Evolutionary conservation across 306 rosid genomes (phyloP), one percentile per base, ranked within the genome.

Genomic region (Argentina anserina): DNA sequence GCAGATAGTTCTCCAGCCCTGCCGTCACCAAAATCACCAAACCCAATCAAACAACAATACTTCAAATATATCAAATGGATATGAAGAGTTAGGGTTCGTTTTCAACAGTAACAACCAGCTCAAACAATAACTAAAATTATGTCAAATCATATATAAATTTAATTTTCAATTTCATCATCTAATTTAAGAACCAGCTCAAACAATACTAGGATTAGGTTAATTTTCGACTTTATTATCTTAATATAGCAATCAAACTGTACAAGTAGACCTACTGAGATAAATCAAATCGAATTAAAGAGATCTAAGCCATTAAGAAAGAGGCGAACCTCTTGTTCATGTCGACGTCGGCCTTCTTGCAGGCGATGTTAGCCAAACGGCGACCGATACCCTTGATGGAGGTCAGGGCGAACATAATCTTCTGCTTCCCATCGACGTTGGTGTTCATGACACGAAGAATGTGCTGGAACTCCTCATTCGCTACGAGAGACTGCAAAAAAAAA

Each of bases 301-400:
- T 55, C 65, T 5, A 39, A 7, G 20, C n/a, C n/a, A 26, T 55
- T n/a, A 45, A 15, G 17, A 0, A 5, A 43, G 62, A 49, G 34
- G 1, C 6, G 15, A 29, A 87, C 91, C 88, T 73, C 76, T 87
- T 84, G 84, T 78, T 87, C 91, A 84, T 87, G 76, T 84, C 91
- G 52, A 84, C 79, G 5, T 87, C 88, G 37, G 91, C 91, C 75
- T 87, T 87, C 85, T 87, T 87, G 87, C 91, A 87, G 79, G 69
- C 82, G 62, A 87, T 78, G 82, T 87, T 84, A 53, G 91, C 86
- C 17, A 87, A 78, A 40, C 88, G 88, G 70, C 88, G 83, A 47
- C 91, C 91, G 18, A 87, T 87, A 84, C 91, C 91, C 70, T 87
- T 87, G 81, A 87, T 87, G 79, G 91, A 84, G 77, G 91, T 87